These are phyloP conservation scores for Hygrophila difformis DNA, from an alignment of 257 asterid species.

Conservation along the genomic window DNA sequence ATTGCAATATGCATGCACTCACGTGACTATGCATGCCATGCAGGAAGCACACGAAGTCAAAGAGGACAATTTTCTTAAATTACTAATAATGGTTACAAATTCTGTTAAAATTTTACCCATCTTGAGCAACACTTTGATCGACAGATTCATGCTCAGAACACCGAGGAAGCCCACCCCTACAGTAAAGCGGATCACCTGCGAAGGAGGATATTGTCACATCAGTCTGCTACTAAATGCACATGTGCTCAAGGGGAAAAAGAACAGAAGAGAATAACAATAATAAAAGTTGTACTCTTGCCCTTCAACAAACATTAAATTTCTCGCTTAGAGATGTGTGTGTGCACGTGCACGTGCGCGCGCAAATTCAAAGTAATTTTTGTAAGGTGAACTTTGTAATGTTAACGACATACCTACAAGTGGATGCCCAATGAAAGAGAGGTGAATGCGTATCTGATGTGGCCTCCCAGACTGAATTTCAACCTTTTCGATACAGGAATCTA, in stretches of 20 bases:
- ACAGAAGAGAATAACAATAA: too few relatives aligned
- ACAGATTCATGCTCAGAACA: constrained; percentile 30
- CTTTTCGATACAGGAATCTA: constrained; percentile 27
- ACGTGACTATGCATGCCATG: too few relatives aligned
- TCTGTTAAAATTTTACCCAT: constrained; percentile 49
- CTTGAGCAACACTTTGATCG: constrained; percentile 61
- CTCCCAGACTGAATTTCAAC: constrained; percentile 95
- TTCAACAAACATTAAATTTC: too few relatives aligned
- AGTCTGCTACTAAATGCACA: constrained; percentile 3
- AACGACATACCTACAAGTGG: constrained; percentile 54
- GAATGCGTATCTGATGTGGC: constrained; percentile 97
- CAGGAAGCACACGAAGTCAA: too few relatives aligned
- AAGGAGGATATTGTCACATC: constrained; percentile 18
- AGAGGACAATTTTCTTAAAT: too few relatives aligned
- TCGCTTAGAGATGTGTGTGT: too few relatives aligned
- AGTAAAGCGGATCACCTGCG: constrained; percentile 90
- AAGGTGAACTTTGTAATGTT: not conserved
- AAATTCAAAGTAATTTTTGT: too few relatives aligned
- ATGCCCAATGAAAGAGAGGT: constrained; percentile 79
- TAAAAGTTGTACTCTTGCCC: too few relatives aligned
- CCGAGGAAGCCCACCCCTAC: constrained; percentile 66
- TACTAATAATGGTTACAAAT: too few relatives aligned
- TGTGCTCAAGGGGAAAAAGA: too few relatives aligned
- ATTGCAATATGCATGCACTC: too few relatives aligned
- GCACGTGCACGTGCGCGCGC: too few relatives aligned